A percentile compares a stretch with the other conserved stretches of the same genome.
phyloP scores from a whole-genome alignment of 2,329 filamentous ascomycete species.

The Penicillium italicum region DNA sequence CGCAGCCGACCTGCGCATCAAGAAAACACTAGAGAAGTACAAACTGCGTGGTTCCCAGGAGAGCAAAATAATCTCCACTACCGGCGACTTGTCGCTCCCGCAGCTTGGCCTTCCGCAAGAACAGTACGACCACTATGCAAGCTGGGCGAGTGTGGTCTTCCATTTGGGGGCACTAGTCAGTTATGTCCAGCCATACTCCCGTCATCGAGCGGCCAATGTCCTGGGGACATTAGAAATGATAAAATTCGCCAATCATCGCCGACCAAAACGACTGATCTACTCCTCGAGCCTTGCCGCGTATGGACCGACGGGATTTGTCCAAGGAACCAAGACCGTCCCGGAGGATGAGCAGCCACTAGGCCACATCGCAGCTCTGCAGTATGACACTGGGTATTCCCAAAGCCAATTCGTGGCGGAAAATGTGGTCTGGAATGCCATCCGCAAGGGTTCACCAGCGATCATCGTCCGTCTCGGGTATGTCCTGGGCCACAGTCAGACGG shows the following conservation, averaged over 20 bases:
- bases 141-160: conserved; percentile 7
- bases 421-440: conserved; percentile 17
- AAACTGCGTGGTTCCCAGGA: background rate
- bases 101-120: conserved; percentile 1
- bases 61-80: conserved; percentile 2
- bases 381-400: conserved; percentile 17
- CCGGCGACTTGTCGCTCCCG: conserved; percentile 6
- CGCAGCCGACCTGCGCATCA: background rate
- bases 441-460: conserved; percentile 16
- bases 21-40: conserved; percentile 6
- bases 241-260: background rate
- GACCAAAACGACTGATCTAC: conserved; percentile 19
- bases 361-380: background rate
- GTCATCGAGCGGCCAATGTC: conserved; percentile 7
- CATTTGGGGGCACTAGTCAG: conserved; percentile 14
- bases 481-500: conserved; percentile 16
- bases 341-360: conserved; percentile 9
- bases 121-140: background rate
- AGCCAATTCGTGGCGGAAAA: conserved; percentile 23
- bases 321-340: background rate
- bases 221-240: conserved; percentile 2
- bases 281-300: conserved; percentile 18
- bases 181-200: conserved; percentile 6
- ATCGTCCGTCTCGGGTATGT: conserved; percentile 22
- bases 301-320: conserved; percentile 9